Evolutionary conservation across 2,329 filamentous ascomycete species (phyloP).

Genomic region (Ascochyta viciae-villosae): DNA sequence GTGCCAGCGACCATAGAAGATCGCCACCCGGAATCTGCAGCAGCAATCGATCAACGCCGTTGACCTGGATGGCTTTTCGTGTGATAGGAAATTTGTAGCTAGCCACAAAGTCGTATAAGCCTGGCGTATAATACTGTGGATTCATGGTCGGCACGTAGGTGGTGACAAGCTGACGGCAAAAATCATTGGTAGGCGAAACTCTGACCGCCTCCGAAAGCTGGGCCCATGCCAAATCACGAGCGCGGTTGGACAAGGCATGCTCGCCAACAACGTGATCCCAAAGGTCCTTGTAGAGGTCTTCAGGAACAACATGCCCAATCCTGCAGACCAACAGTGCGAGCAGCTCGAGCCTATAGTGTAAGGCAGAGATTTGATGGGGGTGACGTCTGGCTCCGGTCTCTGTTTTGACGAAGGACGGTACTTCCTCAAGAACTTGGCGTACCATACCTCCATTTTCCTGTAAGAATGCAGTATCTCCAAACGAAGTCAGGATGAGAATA

Average conservation of each 20-base stretch:
- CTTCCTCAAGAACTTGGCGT: conserved; percentile 48
- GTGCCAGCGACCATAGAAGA: conserved; percentile 82
- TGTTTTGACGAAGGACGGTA: conserved; percentile 43
- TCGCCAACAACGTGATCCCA: conserved; percentile 78
- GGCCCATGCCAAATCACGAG: conserved; percentile 72
- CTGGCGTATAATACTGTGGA: conserved; percentile 65
- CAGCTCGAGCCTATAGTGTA: conserved; percentile 59
- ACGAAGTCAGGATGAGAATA: conserved; percentile 45
- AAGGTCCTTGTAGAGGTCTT: conserved; percentile 67
- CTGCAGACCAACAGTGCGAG: conserved; percentile 65
- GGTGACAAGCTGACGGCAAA: conserved; percentile 44
- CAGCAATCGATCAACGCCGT: conserved; percentile 37
- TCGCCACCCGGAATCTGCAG: conserved; percentile 65
- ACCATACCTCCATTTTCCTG: conserved; percentile 33
- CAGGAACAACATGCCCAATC: conserved; percentile 67
- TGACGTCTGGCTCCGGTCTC: conserved; percentile 26
- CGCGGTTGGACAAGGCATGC: conserved; percentile 63
- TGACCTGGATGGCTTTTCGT: conserved; percentile 21
- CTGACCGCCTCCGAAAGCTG: conserved; percentile 36
- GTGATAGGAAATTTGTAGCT: conserved; percentile 44
- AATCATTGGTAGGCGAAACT: conserved; percentile 32
- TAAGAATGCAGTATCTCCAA: conserved; percentile 33
- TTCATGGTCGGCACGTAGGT: conserved; percentile 66
- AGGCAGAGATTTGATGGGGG: conserved; percentile 24
- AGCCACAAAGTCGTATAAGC: conserved; percentile 69